Conservation (phyloP, 2,329 filamentous ascomycete species). For the Microdochium nivale region DNA sequence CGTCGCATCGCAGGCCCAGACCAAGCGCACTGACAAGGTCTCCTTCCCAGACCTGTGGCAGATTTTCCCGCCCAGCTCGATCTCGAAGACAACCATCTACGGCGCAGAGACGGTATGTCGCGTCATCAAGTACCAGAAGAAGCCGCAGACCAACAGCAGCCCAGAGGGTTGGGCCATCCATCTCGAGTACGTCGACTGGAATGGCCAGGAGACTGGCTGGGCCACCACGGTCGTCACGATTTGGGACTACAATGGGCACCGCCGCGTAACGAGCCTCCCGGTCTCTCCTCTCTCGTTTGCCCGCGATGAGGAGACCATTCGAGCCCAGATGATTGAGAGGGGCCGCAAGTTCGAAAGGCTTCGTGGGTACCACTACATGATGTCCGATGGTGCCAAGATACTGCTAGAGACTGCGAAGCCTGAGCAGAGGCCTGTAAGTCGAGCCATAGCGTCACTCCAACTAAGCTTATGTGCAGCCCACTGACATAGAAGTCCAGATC, state of each 20-base stretch:
- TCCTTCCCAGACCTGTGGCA: constrained; percentile 22
- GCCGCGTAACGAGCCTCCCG: constrained; percentile 9
- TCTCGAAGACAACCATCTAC: constrained; percentile 20
- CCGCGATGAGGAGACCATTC: constrained; percentile 12
- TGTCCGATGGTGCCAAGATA: constrained; percentile 19
- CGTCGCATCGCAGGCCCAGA: constrained; percentile 15
- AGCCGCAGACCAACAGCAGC: background rate
- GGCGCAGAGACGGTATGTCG: constrained; percentile 26
- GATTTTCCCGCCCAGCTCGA: constrained; percentile 22
- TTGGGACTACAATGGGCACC: constrained; percentile 14
- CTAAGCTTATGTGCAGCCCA: background rate
- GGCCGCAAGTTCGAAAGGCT: constrained; percentile 22
- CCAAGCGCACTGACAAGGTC: constrained; percentile 19
- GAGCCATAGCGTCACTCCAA: background rate
- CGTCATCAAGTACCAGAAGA: constrained; percentile 19
- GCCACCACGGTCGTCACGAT: constrained; percentile 13
- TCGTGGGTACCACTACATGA: constrained; percentile 22
- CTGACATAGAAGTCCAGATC: constrained; percentile 4
- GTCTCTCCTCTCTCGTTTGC: background rate
- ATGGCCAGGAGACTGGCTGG: constrained; percentile 21
- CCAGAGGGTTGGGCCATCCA: constrained; percentile 15
- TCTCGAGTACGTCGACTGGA: constrained; percentile 27
- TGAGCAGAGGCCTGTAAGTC: constrained; percentile 15
- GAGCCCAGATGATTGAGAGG: constrained; percentile 14
- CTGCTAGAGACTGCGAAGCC: constrained; percentile 13